Percentiles rank a stretch among this genome's conserved stretches.
Conservation (phyloP, 164 flowering plant genomes). For the Berberis vulgaris region DNA sequence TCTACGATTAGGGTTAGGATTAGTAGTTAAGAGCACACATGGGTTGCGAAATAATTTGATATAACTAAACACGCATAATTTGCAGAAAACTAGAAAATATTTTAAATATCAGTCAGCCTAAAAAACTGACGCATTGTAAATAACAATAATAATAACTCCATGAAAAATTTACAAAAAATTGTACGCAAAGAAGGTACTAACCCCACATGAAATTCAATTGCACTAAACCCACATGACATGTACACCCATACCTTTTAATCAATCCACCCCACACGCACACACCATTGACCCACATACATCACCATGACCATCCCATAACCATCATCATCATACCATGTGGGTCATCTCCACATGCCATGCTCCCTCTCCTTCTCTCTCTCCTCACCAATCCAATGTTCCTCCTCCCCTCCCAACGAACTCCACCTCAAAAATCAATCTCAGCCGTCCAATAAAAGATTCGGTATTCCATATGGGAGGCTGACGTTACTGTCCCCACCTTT, state of each 20-base stretch:
- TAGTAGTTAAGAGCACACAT: no score
- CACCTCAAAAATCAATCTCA: conserved; percentile 10
- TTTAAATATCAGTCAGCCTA: no score
- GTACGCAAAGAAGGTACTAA: no score
- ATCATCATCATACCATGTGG: neutral
- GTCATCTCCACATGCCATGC: neutral
- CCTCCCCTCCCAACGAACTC: neutral
- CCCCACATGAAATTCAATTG: conserved; percentile 17
- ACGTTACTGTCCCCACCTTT: conserved; percentile 33
- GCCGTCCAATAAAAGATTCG: conserved; percentile 16
- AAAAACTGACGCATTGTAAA: no score
- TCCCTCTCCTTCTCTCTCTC: conserved; percentile 4
- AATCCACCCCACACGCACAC: neutral
- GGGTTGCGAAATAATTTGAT: no score
- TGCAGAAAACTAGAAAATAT: no score
- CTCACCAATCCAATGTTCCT: conserved; percentile 11
- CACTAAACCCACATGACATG: conserved; percentile 15
- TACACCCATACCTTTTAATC: neutral
- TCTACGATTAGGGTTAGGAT: no score
- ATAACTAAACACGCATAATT: no score
- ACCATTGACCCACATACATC: neutral
- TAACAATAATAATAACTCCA: no score
- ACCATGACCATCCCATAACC: no score
- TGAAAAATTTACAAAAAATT: no score
- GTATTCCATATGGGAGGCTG: conserved; percentile 46